These are phyloP conservation scores for Ruellia speciosa DNA, from an alignment of 305 asterid genomes.

Conservation along the genomic window DNA sequence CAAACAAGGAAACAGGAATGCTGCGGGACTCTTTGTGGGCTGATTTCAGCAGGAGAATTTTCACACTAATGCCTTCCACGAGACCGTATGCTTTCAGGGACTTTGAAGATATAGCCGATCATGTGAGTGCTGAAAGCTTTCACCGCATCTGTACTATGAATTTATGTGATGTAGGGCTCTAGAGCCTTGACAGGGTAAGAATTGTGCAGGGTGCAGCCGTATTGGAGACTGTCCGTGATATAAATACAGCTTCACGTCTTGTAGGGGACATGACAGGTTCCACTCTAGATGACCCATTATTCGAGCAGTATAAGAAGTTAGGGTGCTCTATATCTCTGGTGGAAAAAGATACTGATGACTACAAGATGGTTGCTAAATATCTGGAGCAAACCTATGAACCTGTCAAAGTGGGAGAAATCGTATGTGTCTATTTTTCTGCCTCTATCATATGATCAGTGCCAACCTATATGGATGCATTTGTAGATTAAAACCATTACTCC, in stretches of 20 bases:
- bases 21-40: conserved; percentile 38
- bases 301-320: conserved; percentile 57
- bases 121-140: conserved; percentile 55
- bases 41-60: conserved; percentile 65
- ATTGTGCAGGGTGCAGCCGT: conserved; percentile 61
- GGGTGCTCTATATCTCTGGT: conserved; percentile 50
- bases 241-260: conserved; percentile 64
- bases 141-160: not conserved
- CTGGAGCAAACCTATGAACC: conserved; percentile 84
- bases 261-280: conserved; percentile 70
- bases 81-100: conserved; percentile 54
- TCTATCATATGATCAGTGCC: no score
- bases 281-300: conserved; percentile 70
- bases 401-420: conserved; percentile 59
- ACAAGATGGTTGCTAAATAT: conserved; percentile 64
- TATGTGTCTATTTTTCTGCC: conserved; percentile 22
- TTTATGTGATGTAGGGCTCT: not conserved
- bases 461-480: not conserved
- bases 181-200: not conserved
- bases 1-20: conserved; percentile 21
- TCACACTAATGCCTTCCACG: conserved; percentile 71
- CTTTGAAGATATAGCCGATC: conserved; percentile 57
- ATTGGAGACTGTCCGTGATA: conserved; percentile 63
- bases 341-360: conserved; percentile 54
- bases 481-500: no score